Evolutionary conservation across 768 basidiomycete species (phyloP).

Genomic region (Podaxis sp.): DNA sequence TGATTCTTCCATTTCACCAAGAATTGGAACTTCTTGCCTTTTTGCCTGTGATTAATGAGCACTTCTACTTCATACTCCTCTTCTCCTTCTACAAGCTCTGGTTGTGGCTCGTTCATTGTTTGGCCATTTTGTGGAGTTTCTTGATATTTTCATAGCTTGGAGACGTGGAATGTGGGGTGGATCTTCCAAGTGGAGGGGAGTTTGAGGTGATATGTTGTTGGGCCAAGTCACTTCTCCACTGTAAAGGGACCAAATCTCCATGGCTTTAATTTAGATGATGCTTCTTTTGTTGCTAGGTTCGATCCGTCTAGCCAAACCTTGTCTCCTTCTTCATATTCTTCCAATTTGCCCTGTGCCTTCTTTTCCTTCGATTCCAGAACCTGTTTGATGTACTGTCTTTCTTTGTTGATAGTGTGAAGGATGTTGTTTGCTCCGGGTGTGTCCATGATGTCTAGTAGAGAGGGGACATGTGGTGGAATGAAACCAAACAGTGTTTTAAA

Average conservation of each 20-base stretch:
- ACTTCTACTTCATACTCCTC: too few species aligned
- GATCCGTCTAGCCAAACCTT: neutral
- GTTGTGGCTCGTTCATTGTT: too few species aligned
- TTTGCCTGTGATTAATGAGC: too few species aligned
- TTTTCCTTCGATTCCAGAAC: too few species aligned
- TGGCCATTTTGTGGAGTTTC: slow-evolving; percentile 17
- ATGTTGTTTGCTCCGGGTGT: neutral
- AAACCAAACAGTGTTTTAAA: neutral
- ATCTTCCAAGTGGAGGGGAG: slow-evolving; percentile 16
- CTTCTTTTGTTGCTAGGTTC: too few species aligned
- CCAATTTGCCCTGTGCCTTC: neutral
- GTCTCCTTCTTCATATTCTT: too few species aligned
- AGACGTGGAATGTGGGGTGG: slow-evolving; percentile 19
- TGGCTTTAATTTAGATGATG: slow-evolving; percentile 5
- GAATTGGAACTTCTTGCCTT: too few species aligned
- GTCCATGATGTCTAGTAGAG: neutral
- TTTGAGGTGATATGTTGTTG: slow-evolving; percentile 17
- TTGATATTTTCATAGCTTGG: slow-evolving; percentile 11
- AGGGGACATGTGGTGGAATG: neutral
- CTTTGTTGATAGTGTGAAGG: neutral
- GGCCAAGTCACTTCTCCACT: slow-evolving; percentile 17
- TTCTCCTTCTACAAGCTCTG: too few species aligned
- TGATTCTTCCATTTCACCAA: too few species aligned
- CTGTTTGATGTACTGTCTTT: too few species aligned
- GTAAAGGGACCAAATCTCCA: slow-evolving; percentile 19